phyloP scores from a whole-genome alignment of 306 rosid genomes.

The barrel medic (Medicago truncatula) region DNA sequence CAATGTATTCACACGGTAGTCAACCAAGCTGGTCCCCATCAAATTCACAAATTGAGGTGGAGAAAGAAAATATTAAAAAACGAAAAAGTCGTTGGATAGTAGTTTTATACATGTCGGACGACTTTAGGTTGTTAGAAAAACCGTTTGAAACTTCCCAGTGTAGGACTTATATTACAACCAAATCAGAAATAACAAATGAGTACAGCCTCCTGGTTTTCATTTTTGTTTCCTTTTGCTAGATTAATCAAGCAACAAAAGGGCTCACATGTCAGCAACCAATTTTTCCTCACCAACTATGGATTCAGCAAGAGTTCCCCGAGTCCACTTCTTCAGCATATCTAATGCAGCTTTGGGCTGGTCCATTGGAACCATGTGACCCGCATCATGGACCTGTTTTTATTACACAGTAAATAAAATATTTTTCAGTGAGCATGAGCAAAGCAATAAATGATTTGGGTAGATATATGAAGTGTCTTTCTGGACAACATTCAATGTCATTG shows the following conservation, averaged over 20 bases:
- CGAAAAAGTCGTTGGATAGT: too few species aligned
- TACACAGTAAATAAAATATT: constrained; percentile 33
- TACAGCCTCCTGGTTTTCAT: too few species aligned
- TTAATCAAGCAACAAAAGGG: constrained; percentile 13
- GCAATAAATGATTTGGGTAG: not conserved
- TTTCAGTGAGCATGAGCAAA: constrained; percentile 1
- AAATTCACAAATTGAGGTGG: too few species aligned
- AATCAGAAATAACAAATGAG: too few species aligned
- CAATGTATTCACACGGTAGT: too few species aligned
- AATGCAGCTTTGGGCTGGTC: constrained; percentile 93
- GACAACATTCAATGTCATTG: not conserved
- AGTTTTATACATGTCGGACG: too few species aligned
- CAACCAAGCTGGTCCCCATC: too few species aligned
- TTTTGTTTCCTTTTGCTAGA: constrained; percentile 1
- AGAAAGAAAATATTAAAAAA: too few species aligned
- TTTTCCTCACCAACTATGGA: constrained; percentile 44
- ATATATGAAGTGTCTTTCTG: constrained; percentile 7
- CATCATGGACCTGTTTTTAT: constrained; percentile 77
- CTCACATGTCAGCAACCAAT: constrained; percentile 69
- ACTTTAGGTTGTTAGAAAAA: too few species aligned
- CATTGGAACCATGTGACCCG: constrained; percentile 99
- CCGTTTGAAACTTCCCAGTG: too few species aligned
- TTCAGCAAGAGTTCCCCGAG: constrained; percentile 62
- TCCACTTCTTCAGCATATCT: constrained; percentile 92
- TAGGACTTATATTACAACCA: too few species aligned